phyloP scores from a whole-genome alignment of 1,139 yeast species.

The Yarrowia galli region DNA sequence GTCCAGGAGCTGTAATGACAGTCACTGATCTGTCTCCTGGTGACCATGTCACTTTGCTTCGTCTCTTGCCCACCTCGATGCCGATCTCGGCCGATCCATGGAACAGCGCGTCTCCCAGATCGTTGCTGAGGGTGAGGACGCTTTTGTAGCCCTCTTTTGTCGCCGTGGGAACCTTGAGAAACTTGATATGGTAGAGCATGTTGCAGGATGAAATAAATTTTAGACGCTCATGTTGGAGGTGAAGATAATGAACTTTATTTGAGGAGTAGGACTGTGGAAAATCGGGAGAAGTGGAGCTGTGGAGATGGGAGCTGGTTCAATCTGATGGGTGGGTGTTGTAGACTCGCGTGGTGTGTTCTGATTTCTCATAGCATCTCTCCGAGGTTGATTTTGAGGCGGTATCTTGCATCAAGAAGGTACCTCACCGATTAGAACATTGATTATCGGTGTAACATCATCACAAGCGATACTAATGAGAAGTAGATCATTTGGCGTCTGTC shows the following conservation, averaged over 20 bases:
- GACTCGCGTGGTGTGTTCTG: not conserved
- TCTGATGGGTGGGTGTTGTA: too few relatives aligned
- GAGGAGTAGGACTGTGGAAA: not conserved
- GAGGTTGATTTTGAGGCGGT: too few relatives aligned
- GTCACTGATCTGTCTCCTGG: slow-evolving; percentile 41
- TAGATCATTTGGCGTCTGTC: too few relatives aligned
- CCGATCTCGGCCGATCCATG: slow-evolving; percentile 45
- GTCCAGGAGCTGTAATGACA: not conserved
- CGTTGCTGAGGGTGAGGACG: slow-evolving; percentile 49
- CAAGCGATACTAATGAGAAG: too few relatives aligned
- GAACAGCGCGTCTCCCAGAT: slow-evolving; percentile 49
- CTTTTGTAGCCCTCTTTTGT: slow-evolving; percentile 40
- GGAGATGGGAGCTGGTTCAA: not conserved
- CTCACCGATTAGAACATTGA: too few relatives aligned
- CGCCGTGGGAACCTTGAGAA: slow-evolving; percentile 45
- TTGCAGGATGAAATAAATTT: not conserved
- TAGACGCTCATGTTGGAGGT: not conserved
- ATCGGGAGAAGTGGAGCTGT: not conserved
- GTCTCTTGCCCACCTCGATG: slow-evolving; percentile 9
- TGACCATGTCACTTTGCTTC: slow-evolving; percentile 40
- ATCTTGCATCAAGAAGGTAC: too few relatives aligned
- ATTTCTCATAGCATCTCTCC: too few relatives aligned
- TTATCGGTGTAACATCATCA: too few relatives aligned
- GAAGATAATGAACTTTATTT: slow-evolving; percentile 5
- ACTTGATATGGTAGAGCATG: slow-evolving; percentile 46